Conservation (phyloP, 345 rosid genomes). For the Luvunga scandens region DNA sequence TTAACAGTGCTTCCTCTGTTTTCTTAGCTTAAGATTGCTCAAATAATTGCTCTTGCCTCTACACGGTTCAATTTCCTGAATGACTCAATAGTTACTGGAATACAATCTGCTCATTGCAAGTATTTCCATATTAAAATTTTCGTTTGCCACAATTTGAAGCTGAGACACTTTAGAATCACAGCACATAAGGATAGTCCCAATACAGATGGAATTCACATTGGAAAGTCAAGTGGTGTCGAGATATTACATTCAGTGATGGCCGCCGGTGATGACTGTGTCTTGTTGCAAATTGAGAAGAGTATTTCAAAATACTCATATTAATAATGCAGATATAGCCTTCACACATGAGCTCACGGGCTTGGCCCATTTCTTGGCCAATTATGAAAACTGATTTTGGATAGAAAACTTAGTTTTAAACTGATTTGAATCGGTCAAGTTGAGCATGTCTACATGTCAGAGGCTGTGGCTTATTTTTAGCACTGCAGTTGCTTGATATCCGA, state of each 20-base stretch:
- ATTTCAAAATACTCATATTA: too few species aligned
- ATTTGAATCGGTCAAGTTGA: too few species aligned
- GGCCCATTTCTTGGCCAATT: too few species aligned
- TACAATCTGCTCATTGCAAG: slow-evolving; percentile 25
- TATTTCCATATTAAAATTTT: slow-evolving; percentile 23
- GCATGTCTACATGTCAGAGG: too few species aligned
- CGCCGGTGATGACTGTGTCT: neutral
- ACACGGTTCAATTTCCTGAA: slow-evolving; percentile 16
- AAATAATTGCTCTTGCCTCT: neutral
- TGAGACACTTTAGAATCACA: slow-evolving; percentile 2
- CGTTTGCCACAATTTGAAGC: too few species aligned
- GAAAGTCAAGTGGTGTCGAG: slow-evolving; percentile 13
- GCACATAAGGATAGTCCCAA: slow-evolving; percentile 25
- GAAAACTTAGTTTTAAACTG: too few species aligned
- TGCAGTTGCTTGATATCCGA: too few species aligned
- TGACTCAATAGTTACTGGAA: slow-evolving; percentile 7
- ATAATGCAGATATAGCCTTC: too few species aligned
- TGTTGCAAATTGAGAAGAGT: too few species aligned
- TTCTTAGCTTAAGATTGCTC: neutral
- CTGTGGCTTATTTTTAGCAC: too few species aligned
- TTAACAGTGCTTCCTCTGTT: neutral
- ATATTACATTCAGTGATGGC: slow-evolving; percentile 20
- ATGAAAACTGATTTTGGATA: too few species aligned
- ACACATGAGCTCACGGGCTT: too few species aligned
- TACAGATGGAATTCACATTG: slow-evolving; percentile 27